Evolutionary conservation across 257 asterid species (phyloP).

Genomic region (Anisodus tanguticus): DNA sequence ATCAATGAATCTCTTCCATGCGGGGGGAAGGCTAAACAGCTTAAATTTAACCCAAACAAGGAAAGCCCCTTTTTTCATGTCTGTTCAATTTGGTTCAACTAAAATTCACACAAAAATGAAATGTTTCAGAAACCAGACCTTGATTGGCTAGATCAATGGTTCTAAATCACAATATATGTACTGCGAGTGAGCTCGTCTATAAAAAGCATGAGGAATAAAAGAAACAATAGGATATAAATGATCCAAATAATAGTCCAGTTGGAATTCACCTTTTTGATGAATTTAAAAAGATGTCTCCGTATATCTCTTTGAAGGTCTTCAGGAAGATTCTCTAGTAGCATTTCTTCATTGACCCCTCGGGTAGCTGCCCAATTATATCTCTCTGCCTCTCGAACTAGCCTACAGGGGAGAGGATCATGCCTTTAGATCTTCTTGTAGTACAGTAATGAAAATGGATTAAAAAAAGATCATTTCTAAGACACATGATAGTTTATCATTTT

Average conservation of each 20-base stretch:
- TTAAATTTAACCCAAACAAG: slow-evolving; percentile 21
- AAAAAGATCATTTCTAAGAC: background rate
- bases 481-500: background rate
- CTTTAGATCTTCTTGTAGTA: slow-evolving; percentile 22
- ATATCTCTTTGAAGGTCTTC: slow-evolving; percentile 93
- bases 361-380: slow-evolving; percentile 94
- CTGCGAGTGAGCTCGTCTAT: background rate
- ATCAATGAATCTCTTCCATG: slow-evolving; percentile 26
- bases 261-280: slow-evolving; percentile 69
- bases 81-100: slow-evolving; percentile 5
- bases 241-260: slow-evolving; percentile 2
- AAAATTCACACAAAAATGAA: slow-evolving; percentile 17
- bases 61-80: background rate
- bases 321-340: slow-evolving; percentile 84
- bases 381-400: slow-evolving; percentile 81
- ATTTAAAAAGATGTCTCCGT: slow-evolving; percentile 85
- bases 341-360: slow-evolving; percentile 86
- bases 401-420: slow-evolving; percentile 39
- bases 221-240: background rate
- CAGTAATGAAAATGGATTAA: slow-evolving; percentile 15
- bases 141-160: slow-evolving; percentile 17
- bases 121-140: slow-evolving; percentile 20
- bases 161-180: slow-evolving; percentile 18
- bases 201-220: background rate
- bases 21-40: background rate